Base-by-base conservation (phyloP, 257 asterid genomes). In the Capsicum chinense region DNA sequence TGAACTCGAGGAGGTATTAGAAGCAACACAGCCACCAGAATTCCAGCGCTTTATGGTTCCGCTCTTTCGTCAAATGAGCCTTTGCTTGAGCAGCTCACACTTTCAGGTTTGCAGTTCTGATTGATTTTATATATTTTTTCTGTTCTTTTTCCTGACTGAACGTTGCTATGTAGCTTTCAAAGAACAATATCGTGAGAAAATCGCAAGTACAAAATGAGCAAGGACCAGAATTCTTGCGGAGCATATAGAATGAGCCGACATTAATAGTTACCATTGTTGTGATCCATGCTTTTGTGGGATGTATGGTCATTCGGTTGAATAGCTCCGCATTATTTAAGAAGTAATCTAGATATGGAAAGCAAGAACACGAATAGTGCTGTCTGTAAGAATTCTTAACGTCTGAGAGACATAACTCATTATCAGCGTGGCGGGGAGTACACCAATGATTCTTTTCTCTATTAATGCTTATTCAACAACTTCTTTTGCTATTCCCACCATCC, bases 121-220 rank as follows among this genome's bases (percentile, higher is more conserved):
- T 56, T 73, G 26, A 92, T 56, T 56, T 56, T 15, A 56, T 56
- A 5, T 15, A 56, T 56, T 7, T 5, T 56, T 56, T 56, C n/a
- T 13, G 59, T 13, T 13, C 16, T 56, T 56, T 56, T 1, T 17
- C 59, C 59, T 7, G 59, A 4, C 17, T 56, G 59, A 58, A 58
- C 64, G 3, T 58, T 58, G 63, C 63, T 58, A 16, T 16, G 3
- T 58, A 13, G 69, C 16, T 3, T 19, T 9, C 39, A 62, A 10
- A 9, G 10, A 62, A 9, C 69, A 62, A 59, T 59, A 59, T 58
- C 17, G 63, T 58, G 21, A 17, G 63, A 21, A 58, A 58, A 16
- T 58, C 21, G 7, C 69, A 48, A 6, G 54, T 48, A 48, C 54
- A 48, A 48, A 48, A 48, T 48, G 54, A 48, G 54, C 10, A 62